Evolutionary conservation across 805 yeast species (phyloP).

Genomic region (Candida ortonii): DNA sequence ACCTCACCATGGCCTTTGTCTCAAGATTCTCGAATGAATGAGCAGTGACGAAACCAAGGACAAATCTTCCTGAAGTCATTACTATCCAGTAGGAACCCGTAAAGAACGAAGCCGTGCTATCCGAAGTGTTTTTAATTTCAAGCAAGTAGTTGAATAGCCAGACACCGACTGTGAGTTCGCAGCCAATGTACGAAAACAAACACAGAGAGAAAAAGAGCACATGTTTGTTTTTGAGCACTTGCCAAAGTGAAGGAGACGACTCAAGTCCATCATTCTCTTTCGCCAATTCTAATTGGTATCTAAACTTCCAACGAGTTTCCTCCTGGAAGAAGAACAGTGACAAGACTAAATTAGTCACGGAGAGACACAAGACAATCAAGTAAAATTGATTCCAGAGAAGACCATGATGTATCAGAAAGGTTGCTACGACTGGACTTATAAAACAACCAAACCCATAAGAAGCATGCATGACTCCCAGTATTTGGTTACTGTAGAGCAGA

Average conservation of each 20-base stretch:
- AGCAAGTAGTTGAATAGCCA: slow-evolving; percentile 50
- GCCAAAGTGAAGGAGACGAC: slow-evolving; percentile 20
- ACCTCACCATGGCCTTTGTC: slow-evolving; percentile 40
- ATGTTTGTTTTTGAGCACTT: slow-evolving; percentile 33
- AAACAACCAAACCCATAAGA: slow-evolving; percentile 54
- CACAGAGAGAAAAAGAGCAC: slow-evolving; percentile 41
- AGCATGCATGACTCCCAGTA: slow-evolving; percentile 51
- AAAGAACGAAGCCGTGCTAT: slow-evolving; percentile 41
- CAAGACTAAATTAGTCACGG: slow-evolving; percentile 25
- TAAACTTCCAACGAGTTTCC: slow-evolving; percentile 46
- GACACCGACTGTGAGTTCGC: slow-evolving; percentile 50
- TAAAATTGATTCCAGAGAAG: slow-evolving; percentile 47
- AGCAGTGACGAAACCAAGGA: slow-evolving; percentile 48
- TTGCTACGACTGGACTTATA: slow-evolving; percentile 46
- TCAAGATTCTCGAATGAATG: slow-evolving; percentile 38
- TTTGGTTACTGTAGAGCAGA: slow-evolving; percentile 45
- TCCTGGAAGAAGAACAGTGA: slow-evolving; percentile 33
- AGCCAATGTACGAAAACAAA: slow-evolving; percentile 50
- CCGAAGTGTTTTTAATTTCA: slow-evolving; percentile 37
- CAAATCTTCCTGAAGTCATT: slow-evolving; percentile 46
- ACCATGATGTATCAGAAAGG: slow-evolving; percentile 38
- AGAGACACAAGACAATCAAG: slow-evolving; percentile 33
- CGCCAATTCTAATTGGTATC: slow-evolving; percentile 25
- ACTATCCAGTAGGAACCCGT: slow-evolving; percentile 53
- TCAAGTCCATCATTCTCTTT: slow-evolving; percentile 18